These are phyloP conservation scores for Cymbopogon flexuosus DNA, from an alignment of 202 grass and related monocot species.

Conservation along the genomic window DNA sequence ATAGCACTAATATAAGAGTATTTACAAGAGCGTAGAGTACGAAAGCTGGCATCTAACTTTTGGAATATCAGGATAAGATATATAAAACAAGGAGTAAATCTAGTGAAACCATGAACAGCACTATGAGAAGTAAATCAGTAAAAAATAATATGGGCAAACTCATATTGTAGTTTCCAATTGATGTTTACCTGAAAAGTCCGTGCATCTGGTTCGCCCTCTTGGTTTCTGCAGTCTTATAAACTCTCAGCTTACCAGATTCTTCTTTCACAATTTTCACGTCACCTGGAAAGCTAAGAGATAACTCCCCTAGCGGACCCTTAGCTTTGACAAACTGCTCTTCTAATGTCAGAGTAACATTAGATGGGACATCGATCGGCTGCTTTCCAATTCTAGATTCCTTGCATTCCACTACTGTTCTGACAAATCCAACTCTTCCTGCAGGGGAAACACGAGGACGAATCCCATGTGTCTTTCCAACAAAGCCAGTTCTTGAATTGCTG, in stretches of 20 bases:
- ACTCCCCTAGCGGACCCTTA: constrained; percentile 81
- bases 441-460: constrained; percentile 33
- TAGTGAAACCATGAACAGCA: background rate
- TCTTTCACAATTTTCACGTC: constrained; percentile 74
- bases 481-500: constrained; percentile 74
- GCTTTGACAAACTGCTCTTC: constrained; percentile 72
- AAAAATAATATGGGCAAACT: background rate
- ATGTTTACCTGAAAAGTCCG: constrained; percentile 87
- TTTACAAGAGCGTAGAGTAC: background rate
- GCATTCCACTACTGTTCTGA: constrained; percentile 70
- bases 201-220: constrained; percentile 90
- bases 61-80: background rate
- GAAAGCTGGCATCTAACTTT: background rate
- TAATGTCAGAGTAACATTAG: constrained; percentile 77
- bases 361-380: constrained; percentile 72
- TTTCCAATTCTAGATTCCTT: constrained; percentile 97
- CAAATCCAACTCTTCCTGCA: constrained; percentile 42
- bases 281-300: constrained; percentile 68
- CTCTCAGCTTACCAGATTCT: constrained; percentile 64
- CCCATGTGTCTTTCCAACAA: constrained; percentile 45
- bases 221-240: constrained; percentile 68
- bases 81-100: background rate
- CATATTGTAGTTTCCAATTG: background rate
- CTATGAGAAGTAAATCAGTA: background rate
- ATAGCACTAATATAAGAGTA: background rate